Evolutionary conservation across 164 flowering plant species (phyloP).

Genomic region (Taxillus chinensis): DNA sequence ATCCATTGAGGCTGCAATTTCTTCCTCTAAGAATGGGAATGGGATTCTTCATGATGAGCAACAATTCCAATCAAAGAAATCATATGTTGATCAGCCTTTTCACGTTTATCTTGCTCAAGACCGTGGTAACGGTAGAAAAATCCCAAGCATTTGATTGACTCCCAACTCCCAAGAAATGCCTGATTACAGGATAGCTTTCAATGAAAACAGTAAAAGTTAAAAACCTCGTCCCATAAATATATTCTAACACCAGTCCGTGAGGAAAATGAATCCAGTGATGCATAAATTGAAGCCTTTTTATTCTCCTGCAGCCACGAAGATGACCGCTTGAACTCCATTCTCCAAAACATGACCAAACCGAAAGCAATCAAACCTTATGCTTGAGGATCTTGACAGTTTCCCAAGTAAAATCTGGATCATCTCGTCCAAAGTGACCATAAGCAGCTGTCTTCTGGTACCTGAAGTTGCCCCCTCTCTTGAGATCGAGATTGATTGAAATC

Average conservation of each 20-base stretch:
- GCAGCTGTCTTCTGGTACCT: constrained; percentile 73
- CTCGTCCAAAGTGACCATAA: constrained; percentile 66
- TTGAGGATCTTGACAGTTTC: constrained; percentile 45
- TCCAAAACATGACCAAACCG: neutral
- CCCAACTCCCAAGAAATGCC: neutral
- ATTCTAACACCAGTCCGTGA: no score
- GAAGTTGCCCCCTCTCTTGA: constrained; percentile 55
- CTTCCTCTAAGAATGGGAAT: no score
- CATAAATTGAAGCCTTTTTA: constrained; percentile 11
- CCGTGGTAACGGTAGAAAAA: neutral
- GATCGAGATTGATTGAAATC: constrained; percentile 59
- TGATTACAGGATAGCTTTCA: no score
- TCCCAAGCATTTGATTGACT: no score
- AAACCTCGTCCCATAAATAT: no score
- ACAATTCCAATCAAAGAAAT: no score
- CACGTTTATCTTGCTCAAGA: neutral
- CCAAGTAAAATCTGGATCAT: constrained; percentile 67
- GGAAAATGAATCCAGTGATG: neutral
- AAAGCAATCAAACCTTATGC: constrained; percentile 7
- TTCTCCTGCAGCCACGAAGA: constrained; percentile 1
- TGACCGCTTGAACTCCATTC: constrained; percentile 6
- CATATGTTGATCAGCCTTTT: neutral
- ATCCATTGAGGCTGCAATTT: no score
- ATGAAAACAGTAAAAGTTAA: no score
- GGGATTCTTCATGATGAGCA: no score